These are phyloP conservation scores for Pythium volutum DNA, from an alignment of 352 stramenopile species.

Conservation along the genomic window DNA sequence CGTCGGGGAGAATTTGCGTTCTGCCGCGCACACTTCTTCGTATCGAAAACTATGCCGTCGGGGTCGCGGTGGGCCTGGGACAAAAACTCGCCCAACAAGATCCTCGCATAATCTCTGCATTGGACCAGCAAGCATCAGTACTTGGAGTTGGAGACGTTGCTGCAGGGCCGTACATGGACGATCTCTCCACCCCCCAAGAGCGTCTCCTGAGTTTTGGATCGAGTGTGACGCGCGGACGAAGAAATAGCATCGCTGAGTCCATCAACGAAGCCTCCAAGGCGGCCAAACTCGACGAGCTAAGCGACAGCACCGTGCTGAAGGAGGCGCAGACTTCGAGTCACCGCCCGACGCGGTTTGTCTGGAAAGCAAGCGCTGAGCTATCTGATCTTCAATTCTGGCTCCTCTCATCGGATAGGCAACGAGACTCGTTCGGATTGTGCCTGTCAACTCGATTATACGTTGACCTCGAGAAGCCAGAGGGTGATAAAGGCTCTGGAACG, in stretches of 20 bases:
- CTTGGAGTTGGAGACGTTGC: slow-evolving; percentile 6
- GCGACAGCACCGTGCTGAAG: slow-evolving; percentile 13
- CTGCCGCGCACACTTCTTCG: slow-evolving; percentile 24
- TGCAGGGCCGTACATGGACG: background rate
- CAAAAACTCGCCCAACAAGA: slow-evolving; percentile 28
- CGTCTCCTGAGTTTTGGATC: slow-evolving; percentile 5
- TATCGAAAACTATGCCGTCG: slow-evolving; percentile 24
- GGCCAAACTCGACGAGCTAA: slow-evolving; percentile 31
- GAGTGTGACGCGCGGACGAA: slow-evolving; percentile 30
- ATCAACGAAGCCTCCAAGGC: slow-evolving; percentile 35
- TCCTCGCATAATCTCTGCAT: slow-evolving; percentile 21
- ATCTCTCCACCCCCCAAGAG: slow-evolving; percentile 16
- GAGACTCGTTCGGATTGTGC: slow-evolving; percentile 51
- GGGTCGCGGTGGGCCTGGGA: slow-evolving; percentile 10
- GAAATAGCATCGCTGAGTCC: slow-evolving; percentile 55
- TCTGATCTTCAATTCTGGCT: slow-evolving; percentile 63
- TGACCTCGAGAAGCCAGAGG: slow-evolving; percentile 5
- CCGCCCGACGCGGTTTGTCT: slow-evolving; percentile 15
- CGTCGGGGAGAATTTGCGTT: slow-evolving; percentile 17
- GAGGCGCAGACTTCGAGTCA: slow-evolving; percentile 2
- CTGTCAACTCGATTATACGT: slow-evolving; percentile 28
- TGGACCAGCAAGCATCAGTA: slow-evolving; percentile 15
- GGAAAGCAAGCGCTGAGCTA: slow-evolving; percentile 47
- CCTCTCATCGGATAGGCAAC: slow-evolving; percentile 56
- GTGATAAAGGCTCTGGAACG: background rate